Conservation (phyloP, 208 protist genomes). For the Acanthamoeba healyi region DNA sequence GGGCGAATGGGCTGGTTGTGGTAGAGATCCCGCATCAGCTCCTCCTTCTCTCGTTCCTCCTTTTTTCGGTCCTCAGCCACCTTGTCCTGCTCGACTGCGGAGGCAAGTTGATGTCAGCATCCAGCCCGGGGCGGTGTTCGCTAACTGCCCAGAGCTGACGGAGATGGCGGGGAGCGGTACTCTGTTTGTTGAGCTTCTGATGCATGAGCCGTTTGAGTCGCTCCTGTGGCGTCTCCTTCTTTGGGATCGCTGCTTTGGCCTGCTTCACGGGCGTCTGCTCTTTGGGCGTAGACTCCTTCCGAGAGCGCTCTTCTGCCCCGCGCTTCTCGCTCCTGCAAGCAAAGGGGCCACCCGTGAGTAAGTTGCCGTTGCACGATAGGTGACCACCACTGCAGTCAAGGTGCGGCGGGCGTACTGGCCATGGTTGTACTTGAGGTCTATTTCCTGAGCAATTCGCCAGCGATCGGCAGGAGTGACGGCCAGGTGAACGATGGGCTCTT, state of each 20-base stretch:
- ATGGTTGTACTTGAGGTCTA: constrained; percentile 52
- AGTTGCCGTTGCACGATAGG: background rate
- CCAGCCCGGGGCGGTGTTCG: no score
- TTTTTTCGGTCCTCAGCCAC: constrained; percentile 8
- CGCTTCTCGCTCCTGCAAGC: background rate
- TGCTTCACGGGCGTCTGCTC: constrained; percentile 11
- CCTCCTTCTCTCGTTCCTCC: constrained; percentile 30
- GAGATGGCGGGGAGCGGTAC: background rate
- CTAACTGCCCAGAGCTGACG: background rate
- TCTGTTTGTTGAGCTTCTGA: constrained; percentile 61
- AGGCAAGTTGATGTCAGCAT: no score
- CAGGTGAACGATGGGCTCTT: background rate
- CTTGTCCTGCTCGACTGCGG: constrained; percentile 59
- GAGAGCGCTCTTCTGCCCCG: background rate
- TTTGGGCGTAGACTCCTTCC: background rate
- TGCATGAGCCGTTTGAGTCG: constrained; percentile 43
- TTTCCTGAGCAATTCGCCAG: constrained; percentile 11
- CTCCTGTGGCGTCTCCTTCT: constrained; percentile 65
- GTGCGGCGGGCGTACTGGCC: background rate
- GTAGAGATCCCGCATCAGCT: constrained; percentile 58
- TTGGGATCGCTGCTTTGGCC: background rate
- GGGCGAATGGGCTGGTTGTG: constrained; percentile 4
- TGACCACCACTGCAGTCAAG: background rate
- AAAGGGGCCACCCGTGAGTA: no score
- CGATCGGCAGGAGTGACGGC: constrained; percentile 17